Evolutionary conservation across 345 rosid species (phyloP), one percentile per base, ranked within the genome.

Genomic region (Ceriops decandra): DNA sequence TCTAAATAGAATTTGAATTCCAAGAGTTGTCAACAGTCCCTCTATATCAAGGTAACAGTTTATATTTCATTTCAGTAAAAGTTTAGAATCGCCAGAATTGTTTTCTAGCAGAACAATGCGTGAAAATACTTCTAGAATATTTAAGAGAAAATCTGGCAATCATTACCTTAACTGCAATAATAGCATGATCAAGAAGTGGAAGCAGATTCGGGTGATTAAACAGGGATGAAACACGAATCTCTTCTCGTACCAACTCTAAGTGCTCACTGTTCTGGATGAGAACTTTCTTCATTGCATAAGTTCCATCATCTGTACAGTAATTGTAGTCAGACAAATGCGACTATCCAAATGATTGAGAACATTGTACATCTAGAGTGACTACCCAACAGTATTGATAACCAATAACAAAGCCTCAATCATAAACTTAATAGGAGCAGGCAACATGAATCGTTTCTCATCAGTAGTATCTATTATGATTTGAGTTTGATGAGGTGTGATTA

Each of bases 231-330:
- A 91, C 95, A 46, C 83, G 95, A 58, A 91, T 95, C 88, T 91
- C 99, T 81, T 95, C 95, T 31, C 93, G 78, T 32, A 90, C 98
- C 86, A 95, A 77, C 69, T 88, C 93, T 81, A 91, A 76, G 76
- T 90, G 97, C 81, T 91, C 95, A 80, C 72, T 75, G 66, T 82
- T 95, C 80, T 95, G 98, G 74, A 95, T 87, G 52, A 95, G 86
- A 63, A 95, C 99, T 82, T 93, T 93, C 89, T 93, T 93, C 95
- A 93, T 87, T 27, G 98, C 99, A 54, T 90, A 95, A 53, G 89
- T 90, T 61, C 96, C 96, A 86, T 88, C 95, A 71, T 77, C 98
- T 95, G 79, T 83, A 77, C 46, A 3, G 15, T 27, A 66, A 72
- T 51, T 57, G 61, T 33, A 62, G 9, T 60, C 59, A 59, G 68